Percentiles rank a stretch among this genome's conserved stretches.
These are phyloP conservation scores for Aspergillus persii DNA, from an alignment of 2,329 filamentous ascomycete genomes.

Conservation along the genomic window DNA sequence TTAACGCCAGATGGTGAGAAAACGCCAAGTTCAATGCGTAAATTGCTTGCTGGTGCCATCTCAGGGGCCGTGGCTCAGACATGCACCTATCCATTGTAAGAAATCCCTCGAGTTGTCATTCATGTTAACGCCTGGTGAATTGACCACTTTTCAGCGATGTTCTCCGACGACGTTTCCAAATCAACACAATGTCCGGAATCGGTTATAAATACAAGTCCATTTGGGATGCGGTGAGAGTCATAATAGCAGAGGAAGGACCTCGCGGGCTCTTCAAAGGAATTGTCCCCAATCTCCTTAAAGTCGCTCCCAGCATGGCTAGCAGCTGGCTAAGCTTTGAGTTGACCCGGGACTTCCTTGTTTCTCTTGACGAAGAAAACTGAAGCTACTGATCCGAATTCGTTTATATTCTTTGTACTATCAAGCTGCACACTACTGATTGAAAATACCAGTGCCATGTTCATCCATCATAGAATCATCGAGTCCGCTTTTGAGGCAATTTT, in stretches of 20 bases:
- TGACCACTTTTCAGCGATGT: constrained; percentile 65
- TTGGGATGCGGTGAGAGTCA: constrained; percentile 76
- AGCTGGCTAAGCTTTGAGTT: constrained; percentile 98
- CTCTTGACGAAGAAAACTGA: constrained; percentile 42
- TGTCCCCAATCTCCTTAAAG: constrained; percentile 90
- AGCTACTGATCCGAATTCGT: not conserved
- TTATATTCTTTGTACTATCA: not conserved
- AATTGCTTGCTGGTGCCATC: constrained; percentile 83
- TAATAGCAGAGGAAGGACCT: constrained; percentile 78
- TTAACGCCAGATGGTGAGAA: constrained; percentile 85
- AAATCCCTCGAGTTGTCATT: not conserved
- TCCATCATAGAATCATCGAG: not conserved
- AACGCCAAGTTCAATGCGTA: constrained; percentile 75
- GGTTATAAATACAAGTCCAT: constrained; percentile 93
- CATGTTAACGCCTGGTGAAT: not conserved
- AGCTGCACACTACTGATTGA: not conserved
- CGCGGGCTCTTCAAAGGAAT: constrained; percentile 93
- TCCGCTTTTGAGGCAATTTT: too few relatives aligned
- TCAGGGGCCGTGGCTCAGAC: constrained; percentile 97
- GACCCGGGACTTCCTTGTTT: constrained; percentile 79
- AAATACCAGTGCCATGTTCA: not conserved
- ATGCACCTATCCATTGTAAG: constrained; percentile 96
- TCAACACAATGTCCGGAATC: constrained; percentile 99
- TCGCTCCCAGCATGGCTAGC: constrained; percentile 96
- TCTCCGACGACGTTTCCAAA: constrained; percentile 88